Evolutionary conservation across 345 rosid genomes (phyloP).

Genomic region (Psidium guajava): DNA sequence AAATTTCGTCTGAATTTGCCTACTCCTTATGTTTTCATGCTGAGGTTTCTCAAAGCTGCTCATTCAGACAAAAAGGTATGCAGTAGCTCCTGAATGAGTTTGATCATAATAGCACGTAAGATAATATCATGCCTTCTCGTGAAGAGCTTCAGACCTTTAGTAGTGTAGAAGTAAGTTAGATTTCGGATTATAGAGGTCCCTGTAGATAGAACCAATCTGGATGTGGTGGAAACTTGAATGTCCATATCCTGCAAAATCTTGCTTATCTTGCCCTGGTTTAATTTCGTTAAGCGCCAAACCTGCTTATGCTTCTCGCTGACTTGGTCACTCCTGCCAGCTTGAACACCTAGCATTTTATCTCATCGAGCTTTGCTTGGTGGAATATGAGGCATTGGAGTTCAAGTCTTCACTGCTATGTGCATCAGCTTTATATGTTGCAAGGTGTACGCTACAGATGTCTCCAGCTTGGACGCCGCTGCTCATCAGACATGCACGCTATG

Average conservation of each 20-base stretch:
- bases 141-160: background rate
- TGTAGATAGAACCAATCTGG: background rate
- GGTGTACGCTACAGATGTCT: constrained; percentile 48
- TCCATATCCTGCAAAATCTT: background rate
- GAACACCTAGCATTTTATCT: constrained; percentile 84
- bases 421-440: constrained; percentile 72
- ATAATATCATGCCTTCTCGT: background rate
- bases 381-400: constrained; percentile 66
- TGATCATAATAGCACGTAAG: background rate
- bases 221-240: background rate
- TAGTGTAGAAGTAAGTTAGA: background rate
- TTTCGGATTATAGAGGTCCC: background rate
- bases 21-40: constrained; percentile 87
- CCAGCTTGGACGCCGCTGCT: constrained; percentile 81
- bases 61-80: constrained; percentile 61
- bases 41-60: constrained; percentile 93
- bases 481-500: constrained; percentile 46
- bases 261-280: background rate
- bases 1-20: constrained; percentile 82
- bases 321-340: constrained; percentile 31
- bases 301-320: background rate
- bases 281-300: background rate
- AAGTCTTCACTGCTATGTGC: constrained; percentile 87
- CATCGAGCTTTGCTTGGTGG: constrained; percentile 69
- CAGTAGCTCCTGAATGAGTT: background rate